Evolutionary conservation across 2,329 filamentous ascomycete species (phyloP).

Genomic region (Phyllosticta capitalensis): DNA sequence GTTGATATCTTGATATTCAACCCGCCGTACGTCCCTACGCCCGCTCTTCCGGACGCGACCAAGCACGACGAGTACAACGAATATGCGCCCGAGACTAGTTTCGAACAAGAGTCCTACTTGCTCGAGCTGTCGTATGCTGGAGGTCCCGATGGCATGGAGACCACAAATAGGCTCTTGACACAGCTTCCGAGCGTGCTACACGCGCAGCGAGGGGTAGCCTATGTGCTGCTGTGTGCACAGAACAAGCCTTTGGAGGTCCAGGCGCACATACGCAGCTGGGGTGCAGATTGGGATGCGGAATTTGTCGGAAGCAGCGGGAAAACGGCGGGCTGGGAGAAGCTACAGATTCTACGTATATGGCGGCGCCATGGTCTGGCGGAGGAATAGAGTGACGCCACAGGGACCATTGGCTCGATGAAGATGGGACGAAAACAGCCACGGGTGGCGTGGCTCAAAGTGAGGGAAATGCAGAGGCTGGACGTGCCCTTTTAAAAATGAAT

Average conservation of each 20-base stretch:
- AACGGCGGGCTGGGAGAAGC: conserved; percentile 86
- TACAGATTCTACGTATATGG: conserved; percentile 85
- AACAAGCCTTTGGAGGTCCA: conserved; percentile 75
- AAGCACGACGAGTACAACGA: conserved; percentile 22
- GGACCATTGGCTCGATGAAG: not conserved
- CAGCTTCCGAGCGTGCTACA: conserved; percentile 56
- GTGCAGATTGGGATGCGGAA: conserved; percentile 60
- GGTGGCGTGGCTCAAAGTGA: not conserved
- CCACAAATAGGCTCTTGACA: conserved; percentile 68
- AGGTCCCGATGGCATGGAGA: conserved; percentile 86
- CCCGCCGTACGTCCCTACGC: conserved; percentile 89
- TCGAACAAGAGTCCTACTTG: conserved; percentile 74
- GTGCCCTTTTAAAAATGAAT: not conserved
- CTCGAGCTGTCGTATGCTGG: conserved; percentile 83
- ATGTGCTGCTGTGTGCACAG: conserved; percentile 80
- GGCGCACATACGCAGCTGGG: conserved; percentile 49
- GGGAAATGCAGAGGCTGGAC: not conserved
- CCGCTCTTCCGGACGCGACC: conserved; percentile 54
- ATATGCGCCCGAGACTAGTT: conserved; percentile 30
- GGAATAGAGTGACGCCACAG: not conserved
- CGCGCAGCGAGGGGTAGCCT: conserved; percentile 64
- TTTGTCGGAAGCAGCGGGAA: conserved; percentile 76
- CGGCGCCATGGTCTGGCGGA: conserved; percentile 24
- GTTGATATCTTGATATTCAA: conserved; percentile 93
- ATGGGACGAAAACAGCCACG: not conserved